Base-by-base conservation (phyloP, 2,329 filamentous ascomycete genomes). In the Cytospora mali region DNA sequence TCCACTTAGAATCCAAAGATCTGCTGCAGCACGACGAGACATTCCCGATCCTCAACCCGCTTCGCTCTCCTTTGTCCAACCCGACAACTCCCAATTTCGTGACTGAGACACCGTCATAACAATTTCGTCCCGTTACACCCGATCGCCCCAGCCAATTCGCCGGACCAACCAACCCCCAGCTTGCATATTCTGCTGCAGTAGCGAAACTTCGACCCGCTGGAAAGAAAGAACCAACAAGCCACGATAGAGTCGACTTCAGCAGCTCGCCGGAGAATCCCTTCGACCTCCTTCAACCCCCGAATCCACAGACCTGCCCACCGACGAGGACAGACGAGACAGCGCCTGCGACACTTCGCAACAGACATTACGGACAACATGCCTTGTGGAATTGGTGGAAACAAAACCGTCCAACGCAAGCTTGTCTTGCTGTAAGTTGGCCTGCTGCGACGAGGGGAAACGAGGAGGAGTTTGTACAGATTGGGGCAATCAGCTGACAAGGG, bases 351-450 rank as follows among this genome's bases (percentile, higher is more conserved):
- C 23, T n/a, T 29, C 13, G 11, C 28, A 3, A 16, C 50, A 33
- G 58, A 56, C 21, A 52, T 23, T 46, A 3, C 42, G 42, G 23
- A 18, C 42, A 46, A 23, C 53, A 62, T 62, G 60, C 60, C 60
- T 53, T 62, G 60, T 52, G 60, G 60, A 62, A 31, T 62, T n/a
- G 60, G 60, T 57, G 60, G 60, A 29, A 65, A 55, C 61, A 92
- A 96, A 81, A 93, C 91, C 61, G 92, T 94, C 71, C 91, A 96
- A 86, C 91, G 93, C 80, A 97, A 97, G 88, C 90, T 97, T 80
- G 93, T 97, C 73, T 85, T 97, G 71, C 84, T 97, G 90, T 96
- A 80, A 74, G 86, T 85, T 66, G 64, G 66, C 65, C 23, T 58
- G 63, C 60, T 25, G 31, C 48, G 21, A 29, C 21, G 18, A 11